Evolutionary conservation across 1,284 basidiomycete genomes (phyloP).

Genomic region (Puccinia sorghi): DNA sequence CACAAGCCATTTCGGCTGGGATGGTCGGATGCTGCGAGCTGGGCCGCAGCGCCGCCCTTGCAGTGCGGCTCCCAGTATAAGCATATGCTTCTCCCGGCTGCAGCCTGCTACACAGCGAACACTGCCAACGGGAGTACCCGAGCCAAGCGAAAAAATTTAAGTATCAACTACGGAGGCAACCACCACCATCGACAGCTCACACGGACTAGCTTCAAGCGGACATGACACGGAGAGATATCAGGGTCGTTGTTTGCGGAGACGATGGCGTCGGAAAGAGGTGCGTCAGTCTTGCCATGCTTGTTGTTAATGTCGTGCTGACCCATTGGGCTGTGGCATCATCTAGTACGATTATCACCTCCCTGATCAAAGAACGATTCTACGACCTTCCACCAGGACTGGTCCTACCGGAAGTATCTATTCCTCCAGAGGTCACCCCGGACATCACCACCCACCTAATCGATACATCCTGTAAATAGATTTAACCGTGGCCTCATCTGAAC

Average conservation of each 20-base stretch:
- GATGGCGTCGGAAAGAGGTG: conserved; percentile 50
- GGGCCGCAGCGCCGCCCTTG: no score
- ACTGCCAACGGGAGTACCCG: no score
- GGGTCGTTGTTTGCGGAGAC: conserved; percentile 50
- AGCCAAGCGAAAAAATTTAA: no score
- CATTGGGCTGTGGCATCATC: neutral
- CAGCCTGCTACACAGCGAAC: no score
- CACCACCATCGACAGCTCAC: neutral
- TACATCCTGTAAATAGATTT: conserved; percentile 72
- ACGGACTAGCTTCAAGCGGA: neutral
- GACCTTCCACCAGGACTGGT: conserved; percentile 69
- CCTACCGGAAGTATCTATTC: conserved; percentile 92
- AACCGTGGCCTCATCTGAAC: conserved; percentile 2
- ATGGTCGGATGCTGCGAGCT: no score
- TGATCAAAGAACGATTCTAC: conserved; percentile 62
- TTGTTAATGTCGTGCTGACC: neutral
- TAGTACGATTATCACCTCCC: conserved; percentile 81
- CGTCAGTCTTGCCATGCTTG: neutral
- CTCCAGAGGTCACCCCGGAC: conserved; percentile 90
- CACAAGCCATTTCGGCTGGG: no score
- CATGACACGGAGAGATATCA: conserved; percentile 48
- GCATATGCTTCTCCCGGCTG: no score
- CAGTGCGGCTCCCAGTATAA: no score
- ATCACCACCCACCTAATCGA: conserved; percentile 95
- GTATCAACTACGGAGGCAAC: no score